Conservation (phyloP, 2,329 filamentous ascomycete species). For the Pseudonectria foliicola region DNA sequence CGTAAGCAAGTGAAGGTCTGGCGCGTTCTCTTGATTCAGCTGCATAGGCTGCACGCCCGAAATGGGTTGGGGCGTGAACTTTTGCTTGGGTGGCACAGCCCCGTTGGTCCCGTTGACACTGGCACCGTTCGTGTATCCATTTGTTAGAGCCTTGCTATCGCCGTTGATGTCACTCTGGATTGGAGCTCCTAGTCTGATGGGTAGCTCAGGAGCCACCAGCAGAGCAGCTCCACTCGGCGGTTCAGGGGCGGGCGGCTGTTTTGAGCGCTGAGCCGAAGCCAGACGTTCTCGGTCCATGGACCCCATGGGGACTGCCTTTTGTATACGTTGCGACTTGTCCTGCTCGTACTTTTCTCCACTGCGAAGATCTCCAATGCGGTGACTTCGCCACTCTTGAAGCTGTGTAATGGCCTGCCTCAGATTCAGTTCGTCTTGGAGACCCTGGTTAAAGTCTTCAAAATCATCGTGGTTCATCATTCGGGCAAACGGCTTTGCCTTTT, state of each 20-base stretch:
- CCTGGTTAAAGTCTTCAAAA: conserved; percentile 78
- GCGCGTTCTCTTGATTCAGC: conserved; percentile 66
- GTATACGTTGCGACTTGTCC: conserved; percentile 72
- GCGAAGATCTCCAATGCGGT: conserved; percentile 76
- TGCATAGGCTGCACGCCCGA: conserved; percentile 57
- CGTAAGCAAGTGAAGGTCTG: conserved; percentile 79
- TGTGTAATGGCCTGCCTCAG: conserved; percentile 83
- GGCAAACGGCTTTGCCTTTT: conserved; percentile 92
- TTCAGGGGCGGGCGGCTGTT: conserved; percentile 60
- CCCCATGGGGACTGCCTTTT: conserved; percentile 64
- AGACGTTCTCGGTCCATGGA: conserved; percentile 77
- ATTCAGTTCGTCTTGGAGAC: conserved; percentile 84
- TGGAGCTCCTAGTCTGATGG: conserved; percentile 45
- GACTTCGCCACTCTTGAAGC: conserved; percentile 85
- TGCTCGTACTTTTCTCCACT: conserved; percentile 87
- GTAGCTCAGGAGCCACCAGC: conserved; percentile 72
- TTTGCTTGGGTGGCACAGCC: conserved; percentile 35
- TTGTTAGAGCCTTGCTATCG: conserved; percentile 46
- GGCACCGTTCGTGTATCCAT: conserved; percentile 46
- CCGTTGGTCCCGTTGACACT: conserved; percentile 33
- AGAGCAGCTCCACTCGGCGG: conserved; percentile 68
- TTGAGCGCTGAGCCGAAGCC: conserved; percentile 62
- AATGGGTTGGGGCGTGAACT: conserved; percentile 48
- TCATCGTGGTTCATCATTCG: conserved; percentile 94
- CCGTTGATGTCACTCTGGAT: conserved; percentile 34